Evolutionary conservation across 164 flowering plant species (phyloP).

Genomic region (Litsea cubeba): DNA sequence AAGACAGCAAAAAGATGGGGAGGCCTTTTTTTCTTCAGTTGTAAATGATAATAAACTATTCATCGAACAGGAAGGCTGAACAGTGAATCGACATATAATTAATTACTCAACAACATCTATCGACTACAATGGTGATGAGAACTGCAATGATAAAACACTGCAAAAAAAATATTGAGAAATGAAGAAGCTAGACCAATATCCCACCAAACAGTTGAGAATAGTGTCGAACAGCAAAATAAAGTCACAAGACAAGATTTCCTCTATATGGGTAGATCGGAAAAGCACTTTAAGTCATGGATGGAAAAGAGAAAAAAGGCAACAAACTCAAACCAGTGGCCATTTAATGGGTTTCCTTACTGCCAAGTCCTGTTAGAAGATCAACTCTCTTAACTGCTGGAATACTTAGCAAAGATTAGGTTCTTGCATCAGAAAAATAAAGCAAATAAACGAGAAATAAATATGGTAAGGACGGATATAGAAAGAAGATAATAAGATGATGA

Average conservation of each 20-base stretch:
- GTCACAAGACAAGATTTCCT: not conserved
- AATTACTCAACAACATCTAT: not conserved
- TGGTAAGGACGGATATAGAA: not conserved
- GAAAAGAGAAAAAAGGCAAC: not conserved
- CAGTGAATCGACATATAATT: not conserved
- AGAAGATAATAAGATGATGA: not conserved
- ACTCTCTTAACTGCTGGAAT: not conserved
- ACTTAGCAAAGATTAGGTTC: not conserved
- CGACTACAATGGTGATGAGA: not conserved
- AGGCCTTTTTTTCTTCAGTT: not conserved
- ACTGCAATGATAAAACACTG: not conserved
- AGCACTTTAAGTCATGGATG: not conserved
- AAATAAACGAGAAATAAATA: not conserved
- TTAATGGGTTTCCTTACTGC: not conserved
- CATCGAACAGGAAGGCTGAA: not conserved
- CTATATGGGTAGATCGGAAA: not conserved
- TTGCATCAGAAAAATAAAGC: too few relatives aligned
- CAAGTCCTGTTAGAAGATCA: not conserved
- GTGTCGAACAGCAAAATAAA: not conserved
- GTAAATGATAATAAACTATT: not conserved
- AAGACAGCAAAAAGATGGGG: not conserved
- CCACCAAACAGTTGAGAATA: not conserved
- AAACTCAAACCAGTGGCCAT: not conserved
- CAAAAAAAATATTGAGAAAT: not conserved
- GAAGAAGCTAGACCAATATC: not conserved